Conservation (phyloP, 176 grass and related monocot genomes). For the Cenchrus fungigraminus region DNA sequence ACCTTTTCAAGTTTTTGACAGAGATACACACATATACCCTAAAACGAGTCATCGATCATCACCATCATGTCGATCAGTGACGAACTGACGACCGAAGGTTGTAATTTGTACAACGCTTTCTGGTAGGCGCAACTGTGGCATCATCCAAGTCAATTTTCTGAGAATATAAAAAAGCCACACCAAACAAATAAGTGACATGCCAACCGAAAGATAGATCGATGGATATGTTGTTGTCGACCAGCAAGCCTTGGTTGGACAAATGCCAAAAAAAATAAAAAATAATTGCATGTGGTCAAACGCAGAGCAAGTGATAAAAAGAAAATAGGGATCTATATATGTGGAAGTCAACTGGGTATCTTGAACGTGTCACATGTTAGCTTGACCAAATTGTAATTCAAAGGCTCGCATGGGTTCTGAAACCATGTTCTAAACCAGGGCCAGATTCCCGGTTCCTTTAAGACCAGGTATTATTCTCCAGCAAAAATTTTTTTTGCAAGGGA, state of each 20-base stretch:
- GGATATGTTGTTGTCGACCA: not conserved
- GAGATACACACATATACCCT: not conserved
- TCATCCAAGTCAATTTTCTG: not conserved
- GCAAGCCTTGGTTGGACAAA: not conserved
- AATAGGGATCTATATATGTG: not conserved
- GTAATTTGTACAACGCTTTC: not conserved
- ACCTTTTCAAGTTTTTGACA: not conserved
- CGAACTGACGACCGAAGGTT: not conserved
- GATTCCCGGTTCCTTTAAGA: not conserved
- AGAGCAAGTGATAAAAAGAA: not conserved
- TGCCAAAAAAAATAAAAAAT: not conserved
- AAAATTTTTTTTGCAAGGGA: too few relatives aligned
- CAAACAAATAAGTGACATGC: not conserved
- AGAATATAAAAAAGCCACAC: not conserved
- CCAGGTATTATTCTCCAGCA: not conserved
- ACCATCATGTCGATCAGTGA: not conserved
- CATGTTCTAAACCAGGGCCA: not conserved
- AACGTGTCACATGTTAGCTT: constrained; percentile 11
- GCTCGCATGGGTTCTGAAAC: not conserved
- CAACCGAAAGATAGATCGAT: not conserved
- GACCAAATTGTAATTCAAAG: not conserved
- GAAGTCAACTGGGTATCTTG: constrained; percentile 19
- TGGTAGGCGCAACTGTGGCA: not conserved
- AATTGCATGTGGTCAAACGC: not conserved
- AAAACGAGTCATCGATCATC: not conserved